Evolutionary conservation across 768 basidiomycete species (phyloP).

Genomic region (Russula brevipes): DNA sequence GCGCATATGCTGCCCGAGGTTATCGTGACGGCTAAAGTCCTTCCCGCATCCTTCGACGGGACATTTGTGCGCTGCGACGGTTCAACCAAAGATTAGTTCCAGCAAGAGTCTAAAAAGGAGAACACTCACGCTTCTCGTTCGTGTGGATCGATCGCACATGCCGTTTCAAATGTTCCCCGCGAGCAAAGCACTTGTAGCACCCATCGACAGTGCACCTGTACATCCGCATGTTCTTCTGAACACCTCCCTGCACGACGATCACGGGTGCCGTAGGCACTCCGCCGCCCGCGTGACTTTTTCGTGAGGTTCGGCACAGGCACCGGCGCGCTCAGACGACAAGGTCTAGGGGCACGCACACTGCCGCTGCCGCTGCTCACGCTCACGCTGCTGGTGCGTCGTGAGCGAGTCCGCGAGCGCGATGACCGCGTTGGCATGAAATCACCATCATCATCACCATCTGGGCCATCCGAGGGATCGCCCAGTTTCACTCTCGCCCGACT

Average conservation of each 20-base stretch:
- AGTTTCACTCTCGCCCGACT: conserved; percentile 23
- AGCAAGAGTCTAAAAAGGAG: conserved; percentile 2
- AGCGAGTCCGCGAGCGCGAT: conserved; percentile 12
- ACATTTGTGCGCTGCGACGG: conserved; percentile 65
- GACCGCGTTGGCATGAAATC: conserved; percentile 15
- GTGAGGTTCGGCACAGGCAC: conserved; percentile 72
- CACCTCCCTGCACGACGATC: conserved; percentile 27
- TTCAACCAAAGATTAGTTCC: conserved; percentile 16
- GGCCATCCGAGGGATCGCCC: conserved; percentile 14
- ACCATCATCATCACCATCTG: conserved; percentile 18
- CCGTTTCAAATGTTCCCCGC: conserved; percentile 86
- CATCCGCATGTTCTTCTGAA: conserved; percentile 32
- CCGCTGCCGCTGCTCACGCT: conserved; percentile 21
- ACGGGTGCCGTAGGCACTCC: conserved; percentile 55
- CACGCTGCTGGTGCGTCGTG: conserved; percentile 21
- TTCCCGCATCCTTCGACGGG: conserved; percentile 75
- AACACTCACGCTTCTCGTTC: conserved; percentile 79
- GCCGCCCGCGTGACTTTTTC: conserved; percentile 74
- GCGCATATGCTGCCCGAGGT: conserved; percentile 83
- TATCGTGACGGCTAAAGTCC: conserved; percentile 83
- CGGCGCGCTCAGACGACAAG: conserved; percentile 44
- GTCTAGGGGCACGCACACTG: conserved; percentile 27
- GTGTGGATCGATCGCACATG: conserved; percentile 88
- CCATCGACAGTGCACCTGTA: conserved; percentile 76
- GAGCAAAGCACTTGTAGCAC: conserved; percentile 83